Base-by-base conservation (phyloP, 805 yeast genomes). In the Kurtzmaniella fragi region DNA sequence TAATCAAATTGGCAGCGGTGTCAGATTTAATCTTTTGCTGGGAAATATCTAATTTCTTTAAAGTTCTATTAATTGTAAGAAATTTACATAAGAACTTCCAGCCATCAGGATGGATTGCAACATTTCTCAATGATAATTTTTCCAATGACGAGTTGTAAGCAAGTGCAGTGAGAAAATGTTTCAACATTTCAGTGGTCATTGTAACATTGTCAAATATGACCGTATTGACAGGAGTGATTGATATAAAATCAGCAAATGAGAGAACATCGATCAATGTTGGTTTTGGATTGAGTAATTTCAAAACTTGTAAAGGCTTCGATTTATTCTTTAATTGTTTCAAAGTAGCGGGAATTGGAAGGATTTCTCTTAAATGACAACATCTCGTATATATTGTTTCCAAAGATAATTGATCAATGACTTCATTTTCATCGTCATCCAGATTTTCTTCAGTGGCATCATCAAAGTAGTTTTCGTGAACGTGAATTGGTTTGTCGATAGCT, bases 341-440 rank as follows among this genome's bases (percentile, higher is more conserved):
- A 5, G 91, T 88, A 2, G 95, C 91, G 3, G 95, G 91, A 36
- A 90, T 90, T 2, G 98, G 97, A 44, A 90, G 59, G 41, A 90
- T 90, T 53, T 90, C 97, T 40, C 97, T 70, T 42, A 90, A 66
- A 59, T 90, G 97, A 57, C 97, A 90, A 59, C 97, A 91, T 47
- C 97, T 70, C 1, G 96, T 87, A 48, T 77, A 77, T 12, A 77
- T 56, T 11, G 67, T 57, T 41, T 77, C 82, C 35, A 77, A 55
- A 2, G 78, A 57, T 1, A 72, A 49, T 10, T 54, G 50, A 1
- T 51, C 47, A 8, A 37, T 35, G 9, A 34, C 25, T 7, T 39
- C 43, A 16, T 54, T 54, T 9, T 40, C 48, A 8, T 46, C 51
- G 7, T 46, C 47, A 1, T 44, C 53, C 3, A 17, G 32, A 12